Base-by-base conservation (phyloP, 345 rosid species). In the Noccaea caerulescens region DNA sequence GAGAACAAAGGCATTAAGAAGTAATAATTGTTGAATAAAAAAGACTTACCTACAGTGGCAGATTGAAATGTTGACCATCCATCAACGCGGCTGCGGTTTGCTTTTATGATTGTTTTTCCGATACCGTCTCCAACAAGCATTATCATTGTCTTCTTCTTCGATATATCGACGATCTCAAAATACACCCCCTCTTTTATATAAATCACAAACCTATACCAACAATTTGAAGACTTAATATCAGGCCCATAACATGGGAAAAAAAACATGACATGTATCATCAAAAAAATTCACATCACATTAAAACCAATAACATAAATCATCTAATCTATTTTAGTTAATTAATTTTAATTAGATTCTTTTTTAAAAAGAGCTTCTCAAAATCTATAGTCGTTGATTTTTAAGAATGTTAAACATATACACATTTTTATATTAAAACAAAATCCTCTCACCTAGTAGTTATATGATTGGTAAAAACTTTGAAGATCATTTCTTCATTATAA, bases 71-170 rank as follows among this genome's bases (percentile, higher is more conserved):
- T 85, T 20, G 92, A 84, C 83, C 79, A 90, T 20, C 89, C 87
- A 33, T 84, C 97, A 3, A 67, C 80, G 0, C 65, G 80, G 30
- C 77, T 88, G 53, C 92, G 66, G 39, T 71, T 76, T 8, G 84
- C 93, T 69, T 88, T 93, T 57, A 93, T 81, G 43, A 85, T 49
- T 6, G 96, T 93, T 79, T 77, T 82, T 16, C 87, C 96, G 42
- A 93, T 88, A 32, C 97, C 98, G 50, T 93, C 98, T 38, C 98
- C 97, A 2, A 90, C 7, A 36, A 93, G 88, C 96, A 85, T 88
- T 34, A 93, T 56, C 58, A 59, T 83, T 5, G 71, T 79, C 83
- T 86, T 84, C 73, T 79, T 76, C 49, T 71, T 87, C 32, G 20
- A 77, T 71, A 90, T 87, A 65, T 90, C 93, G 41, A 90, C 86